A percentile compares a stretch with the other conserved stretches of the same genome.
Evolutionary conservation across 805 yeast genomes (phyloP).

Genomic region (Cyberlindnera mycetangii): DNA sequence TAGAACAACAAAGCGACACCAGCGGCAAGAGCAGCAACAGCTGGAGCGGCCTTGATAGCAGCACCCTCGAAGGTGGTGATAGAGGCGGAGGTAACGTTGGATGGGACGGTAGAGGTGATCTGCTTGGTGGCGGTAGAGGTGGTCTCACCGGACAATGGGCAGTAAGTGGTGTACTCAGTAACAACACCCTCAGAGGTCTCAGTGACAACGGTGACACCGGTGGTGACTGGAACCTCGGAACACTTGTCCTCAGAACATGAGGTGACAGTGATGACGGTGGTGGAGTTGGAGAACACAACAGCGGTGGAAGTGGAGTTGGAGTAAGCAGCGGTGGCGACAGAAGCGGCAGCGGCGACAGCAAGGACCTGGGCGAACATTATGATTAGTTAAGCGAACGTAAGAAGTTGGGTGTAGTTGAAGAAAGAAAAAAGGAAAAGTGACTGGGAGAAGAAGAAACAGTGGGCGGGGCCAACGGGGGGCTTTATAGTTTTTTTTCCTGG

Average conservation of each 20-base stretch:
- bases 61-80: conserved; percentile 40
- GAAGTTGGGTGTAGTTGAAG: conserved; percentile 25
- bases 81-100: conserved; percentile 20
- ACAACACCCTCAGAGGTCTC: conserved; percentile 21
- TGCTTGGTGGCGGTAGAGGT: conserved; percentile 15
- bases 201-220: conserved; percentile 29
- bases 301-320: conserved; percentile 29
- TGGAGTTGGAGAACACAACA: conserved; percentile 22
- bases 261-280: conserved; percentile 34
- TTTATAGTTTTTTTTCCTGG: conserved; percentile 17
- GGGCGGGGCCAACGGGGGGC: conserved; percentile 8
- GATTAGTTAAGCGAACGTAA: conserved; percentile 27
- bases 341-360: conserved; percentile 28
- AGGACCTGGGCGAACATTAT: conserved; percentile 34
- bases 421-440: conserved; percentile 12
- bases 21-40: conserved; percentile 46
- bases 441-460: background rate
- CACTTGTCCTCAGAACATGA: conserved; percentile 24
- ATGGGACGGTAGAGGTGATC: conserved; percentile 2
- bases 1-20: conserved; percentile 50
- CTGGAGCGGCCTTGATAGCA: conserved; percentile 44
- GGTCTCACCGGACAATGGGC: conserved; percentile 21
- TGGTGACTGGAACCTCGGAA: conserved; percentile 27
- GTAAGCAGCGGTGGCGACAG: conserved; percentile 29
- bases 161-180: conserved; percentile 27